Evolutionary conservation across 2,329 filamentous ascomycete genomes (phyloP).

Genomic region (Metarhizium sp.): DNA sequence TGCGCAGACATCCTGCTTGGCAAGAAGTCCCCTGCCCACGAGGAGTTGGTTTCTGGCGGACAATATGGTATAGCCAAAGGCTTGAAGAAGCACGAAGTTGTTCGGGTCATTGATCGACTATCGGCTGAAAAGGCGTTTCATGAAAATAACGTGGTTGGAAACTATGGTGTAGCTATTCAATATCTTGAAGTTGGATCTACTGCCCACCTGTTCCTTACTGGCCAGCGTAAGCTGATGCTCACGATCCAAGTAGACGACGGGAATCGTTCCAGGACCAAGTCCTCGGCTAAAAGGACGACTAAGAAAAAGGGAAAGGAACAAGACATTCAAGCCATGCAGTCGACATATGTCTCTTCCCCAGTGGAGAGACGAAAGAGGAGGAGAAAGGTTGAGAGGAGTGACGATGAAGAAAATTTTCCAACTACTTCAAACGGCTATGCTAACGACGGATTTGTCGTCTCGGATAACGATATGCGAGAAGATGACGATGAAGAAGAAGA

Average conservation of each 20-base stretch:
- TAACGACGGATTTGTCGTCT: slow-evolving; percentile 39
- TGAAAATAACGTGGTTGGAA: slow-evolving; percentile 51
- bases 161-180: slow-evolving; percentile 58
- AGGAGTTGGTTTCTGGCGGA: slow-evolving; percentile 41
- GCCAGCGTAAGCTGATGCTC: slow-evolving; percentile 35
- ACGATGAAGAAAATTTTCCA: slow-evolving; percentile 28
- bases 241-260: slow-evolving; percentile 28
- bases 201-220: slow-evolving; percentile 32
- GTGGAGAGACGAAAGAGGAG: slow-evolving; percentile 25
- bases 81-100: slow-evolving; percentile 65
- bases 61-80: slow-evolving; percentile 61
- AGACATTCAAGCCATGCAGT: slow-evolving; percentile 31
- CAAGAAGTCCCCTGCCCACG: slow-evolving; percentile 49
- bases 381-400: slow-evolving; percentile 15
- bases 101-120: slow-evolving; percentile 74
- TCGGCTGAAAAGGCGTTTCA: slow-evolving; percentile 62
- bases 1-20: slow-evolving; percentile 81
- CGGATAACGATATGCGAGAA: slow-evolving; percentile 23
- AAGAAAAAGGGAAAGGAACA: slow-evolving; percentile 26
- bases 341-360: slow-evolving; percentile 44
- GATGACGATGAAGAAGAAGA: slow-evolving; percentile 26
- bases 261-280: slow-evolving; percentile 20
- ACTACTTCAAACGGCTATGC: slow-evolving; percentile 37
- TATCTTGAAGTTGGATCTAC: slow-evolving; percentile 50
- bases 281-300: slow-evolving; percentile 24